Evolutionary conservation across 179 eudicot species (phyloP), one percentile per base, ranked within the genome.

Genomic region (Beta lomatogona): DNA sequence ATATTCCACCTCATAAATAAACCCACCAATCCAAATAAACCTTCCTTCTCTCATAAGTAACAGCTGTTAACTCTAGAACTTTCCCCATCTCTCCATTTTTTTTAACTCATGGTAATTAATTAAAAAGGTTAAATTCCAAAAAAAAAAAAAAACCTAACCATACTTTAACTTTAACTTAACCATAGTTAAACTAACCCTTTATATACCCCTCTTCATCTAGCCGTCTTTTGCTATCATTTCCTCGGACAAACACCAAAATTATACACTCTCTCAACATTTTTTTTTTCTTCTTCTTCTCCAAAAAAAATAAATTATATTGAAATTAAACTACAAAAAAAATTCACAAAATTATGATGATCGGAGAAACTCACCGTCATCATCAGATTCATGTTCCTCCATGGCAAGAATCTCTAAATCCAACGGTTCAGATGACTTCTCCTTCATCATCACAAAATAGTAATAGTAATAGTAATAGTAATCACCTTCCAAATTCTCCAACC

Each of bases 331-430:
- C 28, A 25, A 25, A 25, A 25, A 25, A 25, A 25, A 25, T 25
- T 25, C 28, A 25, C 28, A 25, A 53, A 75, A 55, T 74, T 5
- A 83, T 87, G 89, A 93, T 92, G 94, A 82, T 93, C 81, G 90
- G 92, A 63, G 91, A 92, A 65, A 58, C 86, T 76, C 85, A 77
- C 75, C 83, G 48, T 46, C 59, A 67, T 3, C 21, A 73, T 36
- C 83, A 89, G 28, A 73, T 79, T 15, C 84, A 85, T 84, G 80
- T 77, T 0, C 79, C 83, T 2, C 86, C 83, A 45, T 83, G 86
- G 86, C 50, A 70, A 3, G 77, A 83, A 8, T 63, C 87, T 9
- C 80, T 68, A 48, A 76, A 67, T 31, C 87, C 81, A 0, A 64
- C 83, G 60, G 61, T 48, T 18, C 73, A 63, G 19, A 63, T 80